phyloP scores from a whole-genome alignment of 805 yeast genomes.

The Metschnikowia peoriensis region DNA sequence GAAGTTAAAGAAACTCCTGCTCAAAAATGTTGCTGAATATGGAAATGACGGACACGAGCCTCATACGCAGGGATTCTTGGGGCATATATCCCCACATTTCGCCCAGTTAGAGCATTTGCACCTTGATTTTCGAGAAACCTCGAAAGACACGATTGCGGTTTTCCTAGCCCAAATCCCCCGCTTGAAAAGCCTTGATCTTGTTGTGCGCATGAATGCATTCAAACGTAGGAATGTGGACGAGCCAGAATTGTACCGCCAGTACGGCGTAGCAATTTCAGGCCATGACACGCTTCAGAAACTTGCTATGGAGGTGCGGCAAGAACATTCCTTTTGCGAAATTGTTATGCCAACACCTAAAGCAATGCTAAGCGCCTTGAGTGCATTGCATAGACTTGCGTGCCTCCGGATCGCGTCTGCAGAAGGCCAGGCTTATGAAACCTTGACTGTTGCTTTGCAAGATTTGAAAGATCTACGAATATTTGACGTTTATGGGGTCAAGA shows the following conservation, averaged over 20 bases:
- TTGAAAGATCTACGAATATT: slow-evolving; percentile 31
- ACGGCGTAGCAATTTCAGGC: slow-evolving; percentile 23
- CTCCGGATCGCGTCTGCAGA: slow-evolving; percentile 41
- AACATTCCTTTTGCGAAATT: slow-evolving; percentile 30
- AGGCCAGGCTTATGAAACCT: slow-evolving; percentile 3
- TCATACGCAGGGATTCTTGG: slow-evolving; percentile 22
- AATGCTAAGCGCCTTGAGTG: slow-evolving; percentile 15
- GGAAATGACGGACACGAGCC: background rate
- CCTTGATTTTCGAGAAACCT: slow-evolving; percentile 42
- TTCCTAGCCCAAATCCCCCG: slow-evolving; percentile 26
- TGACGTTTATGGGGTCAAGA: slow-evolving; percentile 48
- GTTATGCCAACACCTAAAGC: slow-evolving; percentile 24
- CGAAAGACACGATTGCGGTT: slow-evolving; percentile 39
- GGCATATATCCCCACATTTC: slow-evolving; percentile 24
- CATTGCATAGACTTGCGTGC: slow-evolving; percentile 26
- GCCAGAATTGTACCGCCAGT: slow-evolving; percentile 11
- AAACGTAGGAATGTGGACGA: slow-evolving; percentile 10
- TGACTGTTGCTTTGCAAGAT: slow-evolving; percentile 22
- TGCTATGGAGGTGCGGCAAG: slow-evolving; percentile 42
- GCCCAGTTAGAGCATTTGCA: slow-evolving; percentile 25
- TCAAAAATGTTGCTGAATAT: slow-evolving; percentile 38
- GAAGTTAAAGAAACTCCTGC: slow-evolving; percentile 26
- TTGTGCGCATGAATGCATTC: slow-evolving; percentile 40
- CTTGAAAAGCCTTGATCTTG: slow-evolving; percentile 38
- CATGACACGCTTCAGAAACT: slow-evolving; percentile 26